These are phyloP conservation scores for Pseudocohnilembus persalinus DNA, from an alignment of 169 alveolate genomes.

Conservation along the genomic window DNA sequence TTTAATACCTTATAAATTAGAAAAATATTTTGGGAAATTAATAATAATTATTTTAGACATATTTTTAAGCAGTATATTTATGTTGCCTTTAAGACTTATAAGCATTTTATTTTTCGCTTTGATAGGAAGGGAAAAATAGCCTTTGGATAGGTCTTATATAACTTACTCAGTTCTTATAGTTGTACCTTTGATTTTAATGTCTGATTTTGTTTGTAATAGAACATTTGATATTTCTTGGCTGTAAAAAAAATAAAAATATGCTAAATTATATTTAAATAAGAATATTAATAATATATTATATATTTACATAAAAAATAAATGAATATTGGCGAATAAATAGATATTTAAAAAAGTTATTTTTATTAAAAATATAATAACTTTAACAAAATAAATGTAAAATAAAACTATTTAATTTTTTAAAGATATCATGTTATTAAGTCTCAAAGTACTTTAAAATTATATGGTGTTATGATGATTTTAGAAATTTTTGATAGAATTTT, in stretches of 20 bases:
- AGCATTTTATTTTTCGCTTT: not conserved
- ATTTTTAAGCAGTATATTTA: no score
- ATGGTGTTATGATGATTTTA: conserved; percentile 19
- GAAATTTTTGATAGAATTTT: conserved; percentile 16
- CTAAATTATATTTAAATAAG: no score
- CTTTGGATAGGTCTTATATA: not conserved
- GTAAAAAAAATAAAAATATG: no score
- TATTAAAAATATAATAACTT: no score
- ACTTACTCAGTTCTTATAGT: not conserved
- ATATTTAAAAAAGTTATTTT: no score
- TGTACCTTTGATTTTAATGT: not conserved
- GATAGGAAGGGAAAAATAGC: not conserved
- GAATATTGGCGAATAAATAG: no score
- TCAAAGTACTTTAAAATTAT: conserved; percentile 7
- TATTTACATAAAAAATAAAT: no score
- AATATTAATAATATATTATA: no score
- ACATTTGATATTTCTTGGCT: not conserved
- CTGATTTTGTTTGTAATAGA: not conserved
- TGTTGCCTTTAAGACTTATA: not conserved
- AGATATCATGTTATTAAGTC: conserved; percentile 20
- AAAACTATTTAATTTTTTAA: not conserved
- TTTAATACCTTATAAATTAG: not conserved
- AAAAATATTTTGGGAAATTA: no score
- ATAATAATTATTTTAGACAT: not conserved
- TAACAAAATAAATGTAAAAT: no score